Evolutionary conservation across 768 basidiomycete species (phyloP), one percentile per base, ranked within the genome.

Genomic region (Boletus pseudo-olivaceus): DNA sequence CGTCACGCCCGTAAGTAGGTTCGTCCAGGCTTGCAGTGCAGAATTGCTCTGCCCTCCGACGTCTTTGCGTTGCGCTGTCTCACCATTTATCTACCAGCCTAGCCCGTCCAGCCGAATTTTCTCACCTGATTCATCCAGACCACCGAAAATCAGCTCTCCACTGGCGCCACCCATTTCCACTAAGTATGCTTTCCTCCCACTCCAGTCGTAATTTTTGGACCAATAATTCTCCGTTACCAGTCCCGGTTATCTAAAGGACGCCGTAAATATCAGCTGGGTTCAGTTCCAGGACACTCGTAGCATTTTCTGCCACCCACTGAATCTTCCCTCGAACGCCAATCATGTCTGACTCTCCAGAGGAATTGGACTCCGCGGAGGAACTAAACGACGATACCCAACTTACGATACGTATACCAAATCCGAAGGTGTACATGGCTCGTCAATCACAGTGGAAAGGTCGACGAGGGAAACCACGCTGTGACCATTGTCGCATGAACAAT

Each of bases 381-480:
- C 59, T 65, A 53, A 70, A 71, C 53, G 80, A 78, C 67, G 80
- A 82, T 64, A 73, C 73, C 46, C 80, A 79, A 56, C 74, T 85
- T 60, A 84, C 78, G 44, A 84, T 86, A 62, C 76, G 80, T 54
- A 86, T 87, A 59, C 84, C 85, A 3, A 85, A 84, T 62, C 81
- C 82, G 34, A 83, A 82, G 72, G 75, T 81, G 48, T 85, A 80
- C 68, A 79, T 82, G 80, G 82, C 79, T 63, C 82, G 80, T 56
- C 84, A 83, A 67, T 87, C 85, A 39, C 82, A 83, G 52, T 88
- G 86, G 86, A 85, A 86, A 58, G 85, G 85, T 54, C 79, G 84
- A 54, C 77, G 86, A 71, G 86, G 86, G 48, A 88, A 88, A 64
- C 85, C 86, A 59, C 77, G 86, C 46, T 88, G 86, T 62, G 86